These are phyloP conservation scores for Rubus parviflorus DNA, from an alignment of 306 rosid species.

Conservation along the genomic window DNA sequence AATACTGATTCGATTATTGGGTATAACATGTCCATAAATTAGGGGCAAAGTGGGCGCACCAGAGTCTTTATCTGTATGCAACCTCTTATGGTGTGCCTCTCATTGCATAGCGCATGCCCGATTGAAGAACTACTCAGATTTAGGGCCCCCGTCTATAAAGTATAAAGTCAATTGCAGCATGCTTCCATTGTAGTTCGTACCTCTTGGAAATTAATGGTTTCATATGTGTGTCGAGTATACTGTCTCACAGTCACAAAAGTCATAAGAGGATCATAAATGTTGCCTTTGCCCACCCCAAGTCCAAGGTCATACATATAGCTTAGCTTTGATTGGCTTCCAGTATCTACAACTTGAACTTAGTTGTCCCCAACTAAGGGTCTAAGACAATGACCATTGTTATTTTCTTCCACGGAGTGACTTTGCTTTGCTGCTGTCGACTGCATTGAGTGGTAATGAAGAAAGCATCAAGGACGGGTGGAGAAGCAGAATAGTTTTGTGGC, in stretches of 20 bases:
- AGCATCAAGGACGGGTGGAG: not conserved
- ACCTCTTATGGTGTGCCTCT: not conserved
- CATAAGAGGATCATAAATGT: slow-evolving; percentile 6
- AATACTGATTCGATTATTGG: not conserved
- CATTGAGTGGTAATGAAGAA: not conserved
- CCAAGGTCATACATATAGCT: not conserved
- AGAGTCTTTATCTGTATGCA: not conserved
- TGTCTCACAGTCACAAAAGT: not conserved
- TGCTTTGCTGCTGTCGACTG: not conserved
- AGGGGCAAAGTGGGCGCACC: not conserved
- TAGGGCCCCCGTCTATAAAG: not conserved
- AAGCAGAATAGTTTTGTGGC: not conserved
- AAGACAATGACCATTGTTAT: not conserved
- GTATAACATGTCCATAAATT: not conserved
- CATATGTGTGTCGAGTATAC: not conserved
- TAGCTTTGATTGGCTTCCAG: not conserved
- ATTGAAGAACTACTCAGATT: not conserved
- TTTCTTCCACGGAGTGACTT: not conserved
- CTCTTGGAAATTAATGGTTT: not conserved
- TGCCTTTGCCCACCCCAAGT: not conserved
- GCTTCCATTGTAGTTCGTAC: not conserved
- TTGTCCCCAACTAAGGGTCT: not conserved
- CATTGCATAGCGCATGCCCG: not conserved
- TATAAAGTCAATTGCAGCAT: not conserved
- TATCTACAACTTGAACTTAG: not conserved